Evolutionary conservation across 768 basidiomycete genomes (phyloP).

Genomic region (Naganishia friedmannii): DNA sequence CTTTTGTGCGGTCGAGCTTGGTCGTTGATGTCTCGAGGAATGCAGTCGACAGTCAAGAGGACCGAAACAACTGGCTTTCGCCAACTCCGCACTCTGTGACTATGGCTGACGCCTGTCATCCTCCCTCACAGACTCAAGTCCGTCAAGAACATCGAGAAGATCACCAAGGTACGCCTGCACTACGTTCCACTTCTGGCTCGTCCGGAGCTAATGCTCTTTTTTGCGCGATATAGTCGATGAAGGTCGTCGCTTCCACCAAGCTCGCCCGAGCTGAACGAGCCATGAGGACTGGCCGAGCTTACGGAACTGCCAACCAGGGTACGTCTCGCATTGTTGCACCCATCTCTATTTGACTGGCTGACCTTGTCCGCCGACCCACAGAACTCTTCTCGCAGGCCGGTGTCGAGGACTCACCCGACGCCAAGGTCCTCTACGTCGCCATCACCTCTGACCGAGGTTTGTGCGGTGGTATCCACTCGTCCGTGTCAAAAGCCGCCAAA

Average conservation of each 20-base stretch:
- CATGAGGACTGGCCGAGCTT: slow-evolving; percentile 84
- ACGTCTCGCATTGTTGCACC: too few relatives aligned
- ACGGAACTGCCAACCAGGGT: slow-evolving; percentile 90
- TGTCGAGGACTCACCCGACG: slow-evolving; percentile 59
- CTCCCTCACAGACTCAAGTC: slow-evolving; percentile 60
- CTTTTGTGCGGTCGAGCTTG: too few relatives aligned
- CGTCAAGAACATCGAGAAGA: slow-evolving; percentile 97
- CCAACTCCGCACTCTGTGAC: slow-evolving; percentile 7
- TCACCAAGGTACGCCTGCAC: slow-evolving; percentile 69
- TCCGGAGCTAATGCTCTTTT: not conserved
- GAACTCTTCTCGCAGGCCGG: slow-evolving; percentile 80
- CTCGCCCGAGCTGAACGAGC: slow-evolving; percentile 91
- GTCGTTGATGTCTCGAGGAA: too few relatives aligned
- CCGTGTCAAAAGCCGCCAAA: slow-evolving; percentile 84
- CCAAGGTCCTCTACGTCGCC: slow-evolving; percentile 82
- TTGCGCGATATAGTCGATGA: slow-evolving; percentile 66
- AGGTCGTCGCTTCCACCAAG: slow-evolving; percentile 98
- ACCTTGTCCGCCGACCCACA: too few relatives aligned
- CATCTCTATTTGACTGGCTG: too few relatives aligned
- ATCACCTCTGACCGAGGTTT: slow-evolving; percentile 98
- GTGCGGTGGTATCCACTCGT: slow-evolving; percentile 98
- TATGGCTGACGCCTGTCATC: slow-evolving; percentile 54
- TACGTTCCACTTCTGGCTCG: slow-evolving; percentile 7
- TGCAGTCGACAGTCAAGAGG: too few relatives aligned
- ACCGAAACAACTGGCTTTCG: not conserved